These are phyloP conservation scores for Penicillium sp. DNA, from an alignment of 2,329 filamentous ascomycete genomes.

Conservation along the genomic window DNA sequence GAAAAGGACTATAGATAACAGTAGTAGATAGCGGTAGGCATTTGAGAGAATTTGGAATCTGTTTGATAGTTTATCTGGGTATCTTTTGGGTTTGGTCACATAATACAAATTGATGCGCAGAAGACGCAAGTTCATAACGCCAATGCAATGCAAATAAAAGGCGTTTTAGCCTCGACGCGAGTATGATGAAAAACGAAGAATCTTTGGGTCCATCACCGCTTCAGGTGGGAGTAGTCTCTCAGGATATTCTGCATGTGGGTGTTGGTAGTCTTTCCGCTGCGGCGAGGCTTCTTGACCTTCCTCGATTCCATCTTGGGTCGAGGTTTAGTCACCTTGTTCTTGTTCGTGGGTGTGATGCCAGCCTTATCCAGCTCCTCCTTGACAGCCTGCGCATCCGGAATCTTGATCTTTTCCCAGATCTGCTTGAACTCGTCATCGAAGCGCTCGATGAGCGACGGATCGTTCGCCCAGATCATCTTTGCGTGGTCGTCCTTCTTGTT, in stretches of 20 bases:
- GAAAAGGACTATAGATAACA: background rate
- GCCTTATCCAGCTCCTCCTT: conserved; percentile 73
- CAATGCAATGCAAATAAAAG: conserved; percentile 22
- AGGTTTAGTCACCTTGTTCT: conserved; percentile 66
- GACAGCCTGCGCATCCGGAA: conserved; percentile 75
- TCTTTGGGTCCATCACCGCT: conserved; percentile 29
- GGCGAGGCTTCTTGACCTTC: conserved; percentile 72
- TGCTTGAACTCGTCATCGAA: conserved; percentile 80
- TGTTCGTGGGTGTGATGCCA: conserved; percentile 80
- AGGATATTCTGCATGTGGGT: conserved; percentile 81
- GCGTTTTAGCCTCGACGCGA: conserved; percentile 8
- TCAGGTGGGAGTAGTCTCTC: conserved; percentile 65
- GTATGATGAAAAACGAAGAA: conserved; percentile 8
- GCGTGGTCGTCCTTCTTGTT: conserved; percentile 91
- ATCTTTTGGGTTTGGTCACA: conserved; percentile 19
- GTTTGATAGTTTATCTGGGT: conserved; percentile 16
- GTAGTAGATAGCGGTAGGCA: background rate
- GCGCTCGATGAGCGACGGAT: conserved; percentile 69
- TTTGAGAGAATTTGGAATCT: background rate
- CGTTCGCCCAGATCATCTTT: conserved; percentile 84
- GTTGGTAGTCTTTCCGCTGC: conserved; percentile 80
- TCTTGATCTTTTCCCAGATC: conserved; percentile 77
- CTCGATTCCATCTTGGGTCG: conserved; percentile 60
- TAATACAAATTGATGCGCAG: background rate
- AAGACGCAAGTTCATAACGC: conserved; percentile 13